Base-by-base conservation (phyloP, 495 filamentous ascomycete genomes). In the Aspergillus leporis region DNA sequence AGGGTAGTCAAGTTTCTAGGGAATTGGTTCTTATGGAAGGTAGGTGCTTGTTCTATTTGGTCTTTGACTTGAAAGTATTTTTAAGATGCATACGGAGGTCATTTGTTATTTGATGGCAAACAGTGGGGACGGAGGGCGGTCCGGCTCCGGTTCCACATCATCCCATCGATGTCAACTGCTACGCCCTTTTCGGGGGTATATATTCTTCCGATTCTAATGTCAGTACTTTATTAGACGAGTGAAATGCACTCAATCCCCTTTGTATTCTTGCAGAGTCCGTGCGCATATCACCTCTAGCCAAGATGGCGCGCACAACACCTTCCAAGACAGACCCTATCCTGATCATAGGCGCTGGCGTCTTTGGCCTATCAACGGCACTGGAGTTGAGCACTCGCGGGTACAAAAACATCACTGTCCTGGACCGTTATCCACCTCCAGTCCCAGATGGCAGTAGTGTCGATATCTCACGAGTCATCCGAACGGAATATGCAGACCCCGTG, bases 401-500 rank as follows among this genome's bases (percentile, higher is more conserved):
- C 54, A 61, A 12, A 19, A 58, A 68, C 30, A 58, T 72, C 61
- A 68, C 66, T 10, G 61, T 90, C 53, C 60, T 90, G 53, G 87
- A 89, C 67, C 79, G 85, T 28, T 80, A 76, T 19, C 60, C 71
- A 65, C 83, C 28, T 69, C 87, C 86, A 9, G 71, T 56, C 21
- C 78, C 77, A 19, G 81, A 89, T 60, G 80, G 80, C 57, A 76
- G 83, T 54, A 85, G 80, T 55, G 78, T 86, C 56, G 87, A 89
- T 74, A 81, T 80, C 23, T 88, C 86, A 12, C 83, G 86, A 48
- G 84, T 89, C 59, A 80, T 93, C 59, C 79, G 90, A 40, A 72
- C 87, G 45, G 89, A 92, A 72, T 92, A 92, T 72, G 76, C 81
- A 6, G 84, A 90, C 66, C 74, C 80, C 4, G 78, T 79, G 5